Base-by-base conservation (phyloP, 1,284 basidiomycete species). In the Vanrija sp. region DNA sequence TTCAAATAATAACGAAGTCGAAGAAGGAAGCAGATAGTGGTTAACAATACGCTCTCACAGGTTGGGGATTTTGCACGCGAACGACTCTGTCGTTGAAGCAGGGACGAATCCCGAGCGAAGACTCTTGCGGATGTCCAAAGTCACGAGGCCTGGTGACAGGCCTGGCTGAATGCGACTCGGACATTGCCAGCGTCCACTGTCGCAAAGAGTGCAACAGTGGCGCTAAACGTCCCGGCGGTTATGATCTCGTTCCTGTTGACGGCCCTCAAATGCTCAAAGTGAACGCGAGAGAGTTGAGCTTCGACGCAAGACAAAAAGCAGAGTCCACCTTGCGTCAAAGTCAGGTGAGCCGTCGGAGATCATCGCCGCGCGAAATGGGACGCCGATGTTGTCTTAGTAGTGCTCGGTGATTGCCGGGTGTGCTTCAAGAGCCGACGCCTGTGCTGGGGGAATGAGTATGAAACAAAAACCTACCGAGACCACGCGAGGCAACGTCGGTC, bases 401-500 rank as follows among this genome's bases (percentile, higher is more conserved):
- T 31, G 31, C 31, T 31, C 31, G 31, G 31, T 31, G 31, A 31
- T 31, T 31, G 31, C 31, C 31, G 31, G 46, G 44, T 49, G 24
- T 25, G 43, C 44, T 56, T 52, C 45, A 56, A 56, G 60, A 61
- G 54, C 60, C 57, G 51, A 61, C 49, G 57, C 50, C 57, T 62
- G 54, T 59, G 49, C 49, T 50, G 51, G 49, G 60, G 59, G 63
- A 59, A 58, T 70, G 70, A 51, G 51, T 45, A 41, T 25, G 37
- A 27, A 63, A 65, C 68, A 45, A 42, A 47, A 72, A 96, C 94
- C 82, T 88, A 98, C 95, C 95, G 75, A 98, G 85, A 86, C 95
- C 95, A 85, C 95, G 94, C 74, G 93, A 97, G 62, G 95, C 95
- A 67, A 98, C 90, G 73, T 94, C 92, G 65, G 91, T 95, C 78